A percentile compares a stretch with the other conserved stretches of the same genome.
Conservation (phyloP, 345 rosid species). For the Draba incana region DNA sequence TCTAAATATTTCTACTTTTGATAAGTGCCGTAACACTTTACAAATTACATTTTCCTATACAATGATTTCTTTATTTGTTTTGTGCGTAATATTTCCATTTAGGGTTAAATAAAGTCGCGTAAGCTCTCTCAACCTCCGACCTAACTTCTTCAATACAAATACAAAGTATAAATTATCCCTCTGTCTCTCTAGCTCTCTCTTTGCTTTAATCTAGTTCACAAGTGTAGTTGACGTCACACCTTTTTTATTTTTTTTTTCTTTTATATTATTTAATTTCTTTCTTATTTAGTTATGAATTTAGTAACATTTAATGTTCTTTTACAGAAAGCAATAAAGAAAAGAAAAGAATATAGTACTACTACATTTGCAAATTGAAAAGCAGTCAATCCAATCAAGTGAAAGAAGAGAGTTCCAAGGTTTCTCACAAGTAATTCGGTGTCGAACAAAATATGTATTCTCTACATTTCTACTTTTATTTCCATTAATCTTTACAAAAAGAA, state of each 20-base stretch:
- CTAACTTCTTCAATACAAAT: conserved; percentile 26
- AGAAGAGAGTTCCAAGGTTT: no score
- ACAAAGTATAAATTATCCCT: conserved; percentile 19
- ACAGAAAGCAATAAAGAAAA: conserved; percentile 25
- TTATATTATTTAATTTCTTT: not conserved
- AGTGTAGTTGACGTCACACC: conserved; percentile 32
- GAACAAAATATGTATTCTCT: no score
- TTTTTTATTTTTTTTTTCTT: not conserved
- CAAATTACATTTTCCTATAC: not conserved
- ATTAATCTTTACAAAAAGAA: no score
- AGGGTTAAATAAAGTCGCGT: conserved; percentile 26
- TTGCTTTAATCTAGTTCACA: conserved; percentile 22
- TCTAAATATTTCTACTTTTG: no score
- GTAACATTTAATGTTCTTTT: conserved; percentile 16
- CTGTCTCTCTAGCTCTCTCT: conserved; percentile 6
- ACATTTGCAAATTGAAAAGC: no score
- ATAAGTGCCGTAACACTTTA: no score
- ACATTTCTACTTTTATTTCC: no score
- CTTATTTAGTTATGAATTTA: not conserved
- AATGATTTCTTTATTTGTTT: not conserved
- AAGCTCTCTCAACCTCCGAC: conserved; percentile 37
- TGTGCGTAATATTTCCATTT: conserved; percentile 8
- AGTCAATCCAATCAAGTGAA: no score
- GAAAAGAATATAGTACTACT: conserved; percentile 11
- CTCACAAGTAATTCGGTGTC: no score